A percentile compares a stretch with the other conserved stretches of the same genome.
Conservation (phyloP, 1,139 yeast genomes). For the Barnettozyma hawaiiensis region DNA sequence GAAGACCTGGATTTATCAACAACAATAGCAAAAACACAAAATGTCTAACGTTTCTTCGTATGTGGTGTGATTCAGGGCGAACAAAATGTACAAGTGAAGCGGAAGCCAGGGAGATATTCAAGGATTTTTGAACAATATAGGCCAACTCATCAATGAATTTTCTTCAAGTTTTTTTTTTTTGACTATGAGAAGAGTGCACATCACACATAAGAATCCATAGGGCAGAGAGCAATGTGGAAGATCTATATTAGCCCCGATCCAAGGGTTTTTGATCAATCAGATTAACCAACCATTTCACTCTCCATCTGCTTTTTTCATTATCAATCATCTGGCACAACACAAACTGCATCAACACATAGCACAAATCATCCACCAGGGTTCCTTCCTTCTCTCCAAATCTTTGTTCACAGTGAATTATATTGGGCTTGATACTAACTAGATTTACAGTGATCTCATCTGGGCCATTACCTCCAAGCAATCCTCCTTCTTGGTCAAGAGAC, state of each 20-base stretch:
- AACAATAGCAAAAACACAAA: conserved; percentile 13
- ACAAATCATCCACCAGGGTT: too few relatives aligned
- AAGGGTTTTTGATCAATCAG: too few relatives aligned
- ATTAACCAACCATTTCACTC: too few relatives aligned
- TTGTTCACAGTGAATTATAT: not conserved
- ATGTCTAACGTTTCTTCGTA: conserved; percentile 27
- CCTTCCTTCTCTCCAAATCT: not conserved
- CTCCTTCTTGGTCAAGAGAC: conserved; percentile 42
- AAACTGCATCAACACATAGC: too few relatives aligned
- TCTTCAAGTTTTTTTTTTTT: too few relatives aligned
- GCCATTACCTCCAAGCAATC: conserved; percentile 42
- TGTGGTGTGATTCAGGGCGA: conserved; percentile 8
- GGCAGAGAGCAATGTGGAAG: too few relatives aligned
- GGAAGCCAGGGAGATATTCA: not conserved
- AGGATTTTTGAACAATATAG: not conserved
- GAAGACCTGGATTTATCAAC: not conserved
- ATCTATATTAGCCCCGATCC: too few relatives aligned
- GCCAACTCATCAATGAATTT: too few relatives aligned
- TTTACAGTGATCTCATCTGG: conserved; percentile 42
- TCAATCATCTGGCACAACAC: too few relatives aligned
- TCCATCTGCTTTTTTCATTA: too few relatives aligned
- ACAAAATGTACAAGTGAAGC: not conserved
- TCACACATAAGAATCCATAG: too few relatives aligned
- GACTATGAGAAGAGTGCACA: too few relatives aligned
- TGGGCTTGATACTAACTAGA: conserved; percentile 16